These are phyloP conservation scores for Psilocybe cyanescens DNA, from an alignment of 768 basidiomycete species.

Conservation along the genomic window DNA sequence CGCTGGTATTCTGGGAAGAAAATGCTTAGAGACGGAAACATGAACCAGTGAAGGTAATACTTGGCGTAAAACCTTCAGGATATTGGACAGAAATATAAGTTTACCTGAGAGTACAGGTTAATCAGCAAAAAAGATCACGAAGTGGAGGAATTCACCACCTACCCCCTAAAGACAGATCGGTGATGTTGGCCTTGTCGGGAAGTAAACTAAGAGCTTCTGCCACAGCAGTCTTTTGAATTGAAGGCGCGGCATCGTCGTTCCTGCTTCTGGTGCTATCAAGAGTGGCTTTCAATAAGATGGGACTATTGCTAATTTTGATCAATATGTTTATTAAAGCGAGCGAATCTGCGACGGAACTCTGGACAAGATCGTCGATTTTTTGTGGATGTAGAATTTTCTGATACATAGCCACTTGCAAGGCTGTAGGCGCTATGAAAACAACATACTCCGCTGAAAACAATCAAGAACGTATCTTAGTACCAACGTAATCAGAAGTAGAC, in stretches of 20 bases:
- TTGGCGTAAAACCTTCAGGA: conserved; percentile 64
- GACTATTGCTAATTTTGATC: conserved; percentile 93
- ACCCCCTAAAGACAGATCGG: conserved; percentile 86
- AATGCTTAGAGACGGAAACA: background rate
- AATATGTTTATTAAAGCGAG: conserved; percentile 80
- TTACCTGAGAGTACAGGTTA: conserved; percentile 59
- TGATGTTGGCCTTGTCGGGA: conserved; percentile 60
- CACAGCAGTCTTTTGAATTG: conserved; percentile 51
- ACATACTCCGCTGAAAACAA: conserved; percentile 89
- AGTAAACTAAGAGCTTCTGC: conserved; percentile 64
- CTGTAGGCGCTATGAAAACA: conserved; percentile 91
- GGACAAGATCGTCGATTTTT: conserved; percentile 67
- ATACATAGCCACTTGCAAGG: conserved; percentile 83
- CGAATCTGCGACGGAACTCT: conserved; percentile 75
- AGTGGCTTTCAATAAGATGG: conserved; percentile 82
- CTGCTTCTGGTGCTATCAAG: conserved; percentile 61
- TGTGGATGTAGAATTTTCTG: conserved; percentile 73
- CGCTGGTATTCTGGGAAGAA: conserved; percentile 66
- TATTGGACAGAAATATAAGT: conserved; percentile 62
- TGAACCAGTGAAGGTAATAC: conserved; percentile 34
- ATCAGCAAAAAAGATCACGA: background rate
- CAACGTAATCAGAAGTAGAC: background rate
- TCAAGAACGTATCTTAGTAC: no score
- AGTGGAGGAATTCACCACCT: background rate
- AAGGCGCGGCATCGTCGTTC: conserved; percentile 28